Base-by-base conservation (phyloP, 2,329 filamentous ascomycete species). In the Aspergillus sp. region DNA sequence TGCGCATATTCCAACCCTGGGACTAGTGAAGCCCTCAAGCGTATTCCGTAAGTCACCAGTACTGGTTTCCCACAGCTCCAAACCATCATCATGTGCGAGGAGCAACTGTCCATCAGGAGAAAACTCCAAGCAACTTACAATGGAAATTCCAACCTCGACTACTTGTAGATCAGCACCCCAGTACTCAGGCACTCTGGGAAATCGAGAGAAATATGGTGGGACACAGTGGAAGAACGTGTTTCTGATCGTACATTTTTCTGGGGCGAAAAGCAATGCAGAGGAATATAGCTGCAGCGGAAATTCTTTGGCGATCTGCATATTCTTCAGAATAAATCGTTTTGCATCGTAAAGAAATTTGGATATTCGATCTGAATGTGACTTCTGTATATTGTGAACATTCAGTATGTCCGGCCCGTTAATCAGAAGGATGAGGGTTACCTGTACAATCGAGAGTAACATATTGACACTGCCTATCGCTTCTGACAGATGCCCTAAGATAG, bases 231-330 rank as follows among this genome's bases (percentile, higher is more conserved):
- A 21, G 10, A 25, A 74, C 65, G 57, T 60, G 38, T 64, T 65
- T 58, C 68, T 62, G 48, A 75, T 59, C 12, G 70, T 59, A 53
- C 68, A 72, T 12, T 21, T 56, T 57, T 59, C 51, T 32, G 73
- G 74, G 23, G 67, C 60, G 61, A 76, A 77, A 5, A 72, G 45
- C 1, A 76, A 55, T 9, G 69, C 75, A n/a, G 67, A 70, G 28
- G 23, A 65, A 63, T 77, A 77, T 28, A 72, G 56, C 60, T 78
- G 73, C 30, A 77, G 72, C 13, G 76, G 76, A 21, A 67, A 68
- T 47, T 59, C 55, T 54, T 73, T 60, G 39, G 70, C 63, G 25
- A 76, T 67, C 7, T 65, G 61, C 30, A 58, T 51, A 57, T 72
- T 70, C 43, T 66, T 64, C 1, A 74, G 61, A 48, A 72, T 55